Conservation (phyloP, 2,329 filamentous ascomycete genomes). For the Aspergillus eucalypticola region DNA sequence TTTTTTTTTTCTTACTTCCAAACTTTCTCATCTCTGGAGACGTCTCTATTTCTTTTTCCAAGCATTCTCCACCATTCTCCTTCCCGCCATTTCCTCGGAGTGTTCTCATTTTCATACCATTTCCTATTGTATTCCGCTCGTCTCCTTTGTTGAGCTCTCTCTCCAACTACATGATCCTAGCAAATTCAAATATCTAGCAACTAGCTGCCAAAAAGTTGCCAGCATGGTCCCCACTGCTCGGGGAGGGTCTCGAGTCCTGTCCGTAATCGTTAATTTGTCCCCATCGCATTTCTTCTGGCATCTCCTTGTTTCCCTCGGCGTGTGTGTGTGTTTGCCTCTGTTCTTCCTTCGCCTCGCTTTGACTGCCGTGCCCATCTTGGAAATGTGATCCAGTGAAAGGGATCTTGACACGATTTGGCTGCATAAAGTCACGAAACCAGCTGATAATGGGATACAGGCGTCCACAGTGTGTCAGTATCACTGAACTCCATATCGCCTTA, state of each 20-base stretch:
- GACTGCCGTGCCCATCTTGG: neutral
- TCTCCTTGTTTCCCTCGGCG: neutral
- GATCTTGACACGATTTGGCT: neutral
- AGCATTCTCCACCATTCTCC: conserved; percentile 8
- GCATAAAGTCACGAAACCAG: neutral
- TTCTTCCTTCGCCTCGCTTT: neutral
- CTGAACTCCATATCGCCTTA: neutral
- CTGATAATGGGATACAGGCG: conserved; percentile 3
- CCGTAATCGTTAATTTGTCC: conserved; percentile 21
- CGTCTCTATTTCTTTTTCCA: conserved; percentile 16
- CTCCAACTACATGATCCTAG: conserved; percentile 36
- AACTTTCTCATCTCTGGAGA: conserved; percentile 8
- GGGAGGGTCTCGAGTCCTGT: conserved; percentile 16
- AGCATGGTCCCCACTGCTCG: conserved; percentile 5
- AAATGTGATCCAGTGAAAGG: neutral
- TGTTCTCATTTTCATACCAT: conserved; percentile 20
- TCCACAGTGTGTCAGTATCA: neutral
- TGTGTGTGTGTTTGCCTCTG: neutral
- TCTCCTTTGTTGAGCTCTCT: conserved; percentile 34
- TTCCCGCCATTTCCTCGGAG: conserved; percentile 8
- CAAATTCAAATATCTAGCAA: conserved; percentile 34
- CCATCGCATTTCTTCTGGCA: conserved; percentile 1
- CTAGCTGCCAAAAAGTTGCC: conserved; percentile 23
- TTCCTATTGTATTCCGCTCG: conserved; percentile 35
- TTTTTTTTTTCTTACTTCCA: conserved; percentile 26